Evolutionary conservation across 2,329 filamentous ascomycete species (phyloP), one percentile per base, ranked within the genome.

Genomic region (Xenosphaeropsis pyriputrescens): DNA sequence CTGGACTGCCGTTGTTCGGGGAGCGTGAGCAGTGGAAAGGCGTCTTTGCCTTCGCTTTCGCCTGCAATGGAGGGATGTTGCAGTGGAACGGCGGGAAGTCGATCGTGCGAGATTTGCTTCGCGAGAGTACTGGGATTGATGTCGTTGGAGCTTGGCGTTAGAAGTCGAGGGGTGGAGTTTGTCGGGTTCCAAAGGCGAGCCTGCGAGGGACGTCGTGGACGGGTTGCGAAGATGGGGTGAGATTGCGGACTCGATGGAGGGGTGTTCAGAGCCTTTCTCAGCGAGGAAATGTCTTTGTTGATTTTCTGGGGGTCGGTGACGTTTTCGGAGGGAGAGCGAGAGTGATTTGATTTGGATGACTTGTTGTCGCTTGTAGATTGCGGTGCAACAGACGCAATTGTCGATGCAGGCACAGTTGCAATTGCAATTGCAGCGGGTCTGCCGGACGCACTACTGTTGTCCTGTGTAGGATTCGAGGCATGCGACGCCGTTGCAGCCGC

Each of bases 141-240:
- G 57, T 52, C 38, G 67, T 47, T 15, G 59, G 59, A 29, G 68
- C 54, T 39, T 65, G 64, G 35, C 30, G n/a, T 14, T 6, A 66
- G 67, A 22, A 59, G 57, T 41, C 69, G 67, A 31, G 70, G 72
- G 35, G 72, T 68, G 56, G 70, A 65, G 51, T 77, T 76, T 49
- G 72, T 63, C 29, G 72, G 72, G 52, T 75, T 75, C 58, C 71
- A 73, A 43, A 76, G 64, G 40, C 70, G 63, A 38, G 47, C 42
- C 43, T 55, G 41, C 51, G 45, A 47, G 12, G 47, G 46, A 39
- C 50, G 47, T 41, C 46, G 47, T 34, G 50, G 42, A 43, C 46
- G 41, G 39, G 51, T 50, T 3, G 30, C 9, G 14, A 32, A 32
- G 12, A 17, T 15, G 16, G 30, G 30, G 13, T 15, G 30, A 17